phyloP scores from a whole-genome alignment of 768 basidiomycete genomes.

The Phallus indusiatus region DNA sequence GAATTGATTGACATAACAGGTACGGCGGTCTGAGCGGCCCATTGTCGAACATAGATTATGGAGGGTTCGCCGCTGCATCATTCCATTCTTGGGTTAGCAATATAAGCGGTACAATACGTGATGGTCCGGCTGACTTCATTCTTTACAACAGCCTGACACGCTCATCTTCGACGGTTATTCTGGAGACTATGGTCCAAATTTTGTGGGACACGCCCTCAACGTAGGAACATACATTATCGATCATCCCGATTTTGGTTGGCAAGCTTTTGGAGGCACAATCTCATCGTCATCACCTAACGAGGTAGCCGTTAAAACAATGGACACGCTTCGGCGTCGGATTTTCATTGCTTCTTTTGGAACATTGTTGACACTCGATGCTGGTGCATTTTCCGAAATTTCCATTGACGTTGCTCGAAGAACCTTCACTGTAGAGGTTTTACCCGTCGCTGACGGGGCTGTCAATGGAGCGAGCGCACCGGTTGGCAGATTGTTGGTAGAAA shows the following conservation, averaged over 20 bases:
- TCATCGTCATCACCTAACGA: conserved; percentile 23
- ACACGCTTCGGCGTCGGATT: conserved; percentile 40
- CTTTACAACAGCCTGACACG: conserved; percentile 27
- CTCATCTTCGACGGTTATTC: conserved; percentile 50
- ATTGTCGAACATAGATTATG: conserved; percentile 45
- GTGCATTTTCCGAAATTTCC: conserved; percentile 36
- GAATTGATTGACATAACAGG: conserved; percentile 20
- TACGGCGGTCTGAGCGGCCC: conserved; percentile 46
- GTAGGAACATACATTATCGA: conserved; percentile 35
- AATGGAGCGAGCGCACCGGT: conserved; percentile 36
- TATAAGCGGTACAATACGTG: neutral
- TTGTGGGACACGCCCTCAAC: conserved; percentile 44
- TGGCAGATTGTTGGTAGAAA: conserved; percentile 36
- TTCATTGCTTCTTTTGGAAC: conserved; percentile 42
- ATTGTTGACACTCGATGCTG: conserved; percentile 39
- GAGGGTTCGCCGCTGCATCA: conserved; percentile 49
- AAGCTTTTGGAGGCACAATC: conserved; percentile 44
- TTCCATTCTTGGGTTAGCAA: conserved; percentile 42
- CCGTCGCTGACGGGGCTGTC: conserved; percentile 29
- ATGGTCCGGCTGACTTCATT: neutral
- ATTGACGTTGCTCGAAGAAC: conserved; percentile 30
- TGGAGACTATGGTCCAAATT: conserved; percentile 52
- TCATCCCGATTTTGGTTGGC: conserved; percentile 52
- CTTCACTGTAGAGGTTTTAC: conserved; percentile 32
- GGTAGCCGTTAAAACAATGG: conserved; percentile 35